Percentiles rank a stretch among this genome's conserved stretches.
phyloP scores from a whole-genome alignment of 176 grass and related monocot species.

The Eleusine indica region DNA sequence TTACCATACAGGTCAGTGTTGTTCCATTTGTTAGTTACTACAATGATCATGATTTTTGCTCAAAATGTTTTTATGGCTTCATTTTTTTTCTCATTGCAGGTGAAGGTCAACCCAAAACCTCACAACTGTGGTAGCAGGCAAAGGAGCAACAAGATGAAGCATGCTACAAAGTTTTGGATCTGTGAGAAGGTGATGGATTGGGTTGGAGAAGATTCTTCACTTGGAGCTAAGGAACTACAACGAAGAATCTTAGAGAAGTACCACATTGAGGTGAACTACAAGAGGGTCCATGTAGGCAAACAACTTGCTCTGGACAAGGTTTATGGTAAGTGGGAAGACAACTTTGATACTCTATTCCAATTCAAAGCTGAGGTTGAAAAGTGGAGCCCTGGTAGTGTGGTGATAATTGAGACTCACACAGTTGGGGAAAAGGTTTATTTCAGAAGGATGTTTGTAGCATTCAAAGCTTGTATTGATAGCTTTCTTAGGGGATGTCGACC shows the following conservation, averaged over 20 bases:
- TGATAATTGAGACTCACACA: neutral
- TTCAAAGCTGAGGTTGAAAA: neutral
- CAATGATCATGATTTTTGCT: neutral
- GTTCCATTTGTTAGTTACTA: neutral
- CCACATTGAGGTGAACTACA: neutral
- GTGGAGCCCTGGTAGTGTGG: neutral
- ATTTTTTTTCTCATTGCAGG: neutral
- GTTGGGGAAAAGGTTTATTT: neutral
- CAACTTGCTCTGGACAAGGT: neutral
- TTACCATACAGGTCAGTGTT: neutral
- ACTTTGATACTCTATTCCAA: too few relatives aligned
- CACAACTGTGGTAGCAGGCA: neutral
- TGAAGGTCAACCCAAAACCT: neutral
- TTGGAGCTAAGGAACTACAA: neutral
- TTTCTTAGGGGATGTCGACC: neutral
- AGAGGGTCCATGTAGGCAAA: neutral
- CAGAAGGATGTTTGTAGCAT: neutral
- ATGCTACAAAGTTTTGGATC: neutral
- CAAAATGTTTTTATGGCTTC: neutral
- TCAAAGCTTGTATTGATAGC: neutral
- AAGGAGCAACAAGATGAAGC: neutral
- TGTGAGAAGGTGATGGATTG: neutral
- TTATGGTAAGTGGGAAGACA: neutral
- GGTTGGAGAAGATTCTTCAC: neutral
- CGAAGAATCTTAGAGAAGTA: neutral